A percentile compares a stretch with the other conserved stretches of the same genome.
Evolutionary conservation across 768 basidiomycete genomes (phyloP).

Genomic region (Auricularia auricula-judae): DNA sequence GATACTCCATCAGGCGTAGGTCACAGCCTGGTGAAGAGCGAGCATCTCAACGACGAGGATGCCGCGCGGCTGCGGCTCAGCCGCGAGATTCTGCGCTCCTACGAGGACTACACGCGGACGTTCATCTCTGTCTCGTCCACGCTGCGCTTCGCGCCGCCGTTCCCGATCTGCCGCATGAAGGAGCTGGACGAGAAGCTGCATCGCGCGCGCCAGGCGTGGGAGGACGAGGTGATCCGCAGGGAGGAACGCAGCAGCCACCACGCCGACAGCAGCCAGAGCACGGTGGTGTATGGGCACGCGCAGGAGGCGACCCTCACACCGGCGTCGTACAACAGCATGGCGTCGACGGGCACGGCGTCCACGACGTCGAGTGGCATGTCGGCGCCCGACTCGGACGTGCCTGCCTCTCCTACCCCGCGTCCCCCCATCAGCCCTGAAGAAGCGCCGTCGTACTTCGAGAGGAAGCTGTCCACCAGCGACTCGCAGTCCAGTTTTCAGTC

Average conservation of each 20-base stretch:
- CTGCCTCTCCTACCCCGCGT: background rate
- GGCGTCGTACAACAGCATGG: background rate
- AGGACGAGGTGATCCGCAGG: conserved; percentile 71
- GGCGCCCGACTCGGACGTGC: background rate
- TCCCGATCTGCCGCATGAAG: conserved; percentile 79
- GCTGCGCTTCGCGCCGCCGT: conserved; percentile 83
- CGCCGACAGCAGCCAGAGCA: background rate
- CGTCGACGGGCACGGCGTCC: background rate
- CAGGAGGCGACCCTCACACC: conserved; percentile 21
- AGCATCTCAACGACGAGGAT: conserved; percentile 54
- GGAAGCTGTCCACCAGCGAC: background rate
- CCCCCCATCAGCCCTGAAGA: conserved; percentile 1
- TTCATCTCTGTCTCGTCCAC: conserved; percentile 93
- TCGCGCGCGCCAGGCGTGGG: conserved; percentile 63
- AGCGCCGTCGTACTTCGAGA: conserved; percentile 6
- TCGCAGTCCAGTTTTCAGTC: conserved; percentile 1
- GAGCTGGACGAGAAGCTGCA: conserved; percentile 73
- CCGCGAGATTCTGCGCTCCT: conserved; percentile 63
- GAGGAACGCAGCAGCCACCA: conserved; percentile 37
- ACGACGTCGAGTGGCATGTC: background rate
- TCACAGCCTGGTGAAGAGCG: conserved; percentile 5
- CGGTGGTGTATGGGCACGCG: background rate
- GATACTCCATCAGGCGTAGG: background rate
- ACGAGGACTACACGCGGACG: conserved; percentile 75
- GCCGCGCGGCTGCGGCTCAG: conserved; percentile 60